Conservation (phyloP, 164 flowering plant genomes). For the Stephania cephalantha region DNA sequence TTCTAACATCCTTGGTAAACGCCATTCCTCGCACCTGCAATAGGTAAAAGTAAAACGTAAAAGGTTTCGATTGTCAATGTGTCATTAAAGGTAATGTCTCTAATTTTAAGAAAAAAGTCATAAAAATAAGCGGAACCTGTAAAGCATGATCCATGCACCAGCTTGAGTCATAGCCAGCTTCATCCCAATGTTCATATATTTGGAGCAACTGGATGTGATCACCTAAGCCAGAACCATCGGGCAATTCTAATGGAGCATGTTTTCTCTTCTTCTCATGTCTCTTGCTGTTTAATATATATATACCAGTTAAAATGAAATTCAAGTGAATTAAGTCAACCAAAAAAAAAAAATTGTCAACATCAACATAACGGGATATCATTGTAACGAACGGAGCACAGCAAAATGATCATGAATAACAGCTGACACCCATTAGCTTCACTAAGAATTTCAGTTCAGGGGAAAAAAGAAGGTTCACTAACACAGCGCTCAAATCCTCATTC, state of each 20-base stretch:
- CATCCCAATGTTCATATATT: constrained; percentile 74
- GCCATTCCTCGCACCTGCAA: constrained; percentile 85
- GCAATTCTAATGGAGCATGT: constrained; percentile 44
- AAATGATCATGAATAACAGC: not conserved
- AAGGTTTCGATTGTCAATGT: constrained; percentile 1
- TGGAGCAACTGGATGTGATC: constrained; percentile 97
- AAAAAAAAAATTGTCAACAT: not conserved
- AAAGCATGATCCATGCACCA: constrained; percentile 83
- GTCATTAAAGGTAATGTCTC: no score
- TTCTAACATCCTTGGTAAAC: constrained; percentile 85
- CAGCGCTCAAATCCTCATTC: not conserved
- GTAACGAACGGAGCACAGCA: no score
- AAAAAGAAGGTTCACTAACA: not conserved
- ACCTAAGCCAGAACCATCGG: constrained; percentile 94
- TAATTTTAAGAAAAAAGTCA: no score
- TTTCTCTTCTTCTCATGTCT: constrained; percentile 76
- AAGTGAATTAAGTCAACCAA: constrained; percentile 3
- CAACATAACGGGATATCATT: not conserved
- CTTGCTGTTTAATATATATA: constrained; percentile 34
- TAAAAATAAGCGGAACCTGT: constrained; percentile 43
- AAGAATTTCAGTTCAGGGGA: not conserved
- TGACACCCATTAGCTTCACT: not conserved
- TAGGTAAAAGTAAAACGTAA: not conserved
- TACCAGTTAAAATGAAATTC: not conserved
- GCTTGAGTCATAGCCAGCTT: constrained; percentile 44